Evolutionary conservation across 2,329 filamentous ascomycete genomes (phyloP).

Genomic region (Hypomyces rosellus): DNA sequence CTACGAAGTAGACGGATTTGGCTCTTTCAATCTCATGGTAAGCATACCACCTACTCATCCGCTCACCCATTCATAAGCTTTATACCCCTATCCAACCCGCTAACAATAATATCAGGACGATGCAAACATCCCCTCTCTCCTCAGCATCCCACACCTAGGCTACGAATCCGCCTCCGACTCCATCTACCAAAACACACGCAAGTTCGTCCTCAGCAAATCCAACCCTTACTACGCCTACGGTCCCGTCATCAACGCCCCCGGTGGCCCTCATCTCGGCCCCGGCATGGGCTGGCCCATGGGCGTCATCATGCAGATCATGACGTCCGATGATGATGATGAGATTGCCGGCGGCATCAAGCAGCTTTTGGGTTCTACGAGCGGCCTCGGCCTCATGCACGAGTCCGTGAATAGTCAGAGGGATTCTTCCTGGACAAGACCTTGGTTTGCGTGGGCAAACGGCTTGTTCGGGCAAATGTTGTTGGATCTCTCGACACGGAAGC

Average conservation of each 20-base stretch:
- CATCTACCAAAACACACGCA: slow-evolving; percentile 67
- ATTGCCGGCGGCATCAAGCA: slow-evolving; percentile 59
- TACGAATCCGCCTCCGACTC: slow-evolving; percentile 51
- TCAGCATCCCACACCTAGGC: slow-evolving; percentile 55
- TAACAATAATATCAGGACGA: slow-evolving; percentile 40
- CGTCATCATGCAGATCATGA: slow-evolving; percentile 72
- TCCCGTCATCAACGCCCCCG: slow-evolving; percentile 44
- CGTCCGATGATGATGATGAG: slow-evolving; percentile 67
- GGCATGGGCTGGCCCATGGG: slow-evolving; percentile 85
- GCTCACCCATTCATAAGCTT: neutral
- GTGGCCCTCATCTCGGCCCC: slow-evolving; percentile 50
- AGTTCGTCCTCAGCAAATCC: slow-evolving; percentile 62
- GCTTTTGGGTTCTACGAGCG: slow-evolving; percentile 62
- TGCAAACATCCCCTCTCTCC: slow-evolving; percentile 55
- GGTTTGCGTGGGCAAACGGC: slow-evolving; percentile 81
- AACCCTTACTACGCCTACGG: slow-evolving; percentile 67
- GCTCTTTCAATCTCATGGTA: slow-evolving; percentile 52
- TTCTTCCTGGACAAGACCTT: slow-evolving; percentile 29
- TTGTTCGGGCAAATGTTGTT: slow-evolving; percentile 80
- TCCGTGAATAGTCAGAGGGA: slow-evolving; percentile 30
- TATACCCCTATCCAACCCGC: neutral
- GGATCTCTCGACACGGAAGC: slow-evolving; percentile 67
- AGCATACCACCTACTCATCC: neutral
- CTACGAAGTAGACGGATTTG: slow-evolving; percentile 65
- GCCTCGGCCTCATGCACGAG: slow-evolving; percentile 76